phyloP scores from a whole-genome alignment of 768 basidiomycete species.

The Termitomyces sp. region DNA sequence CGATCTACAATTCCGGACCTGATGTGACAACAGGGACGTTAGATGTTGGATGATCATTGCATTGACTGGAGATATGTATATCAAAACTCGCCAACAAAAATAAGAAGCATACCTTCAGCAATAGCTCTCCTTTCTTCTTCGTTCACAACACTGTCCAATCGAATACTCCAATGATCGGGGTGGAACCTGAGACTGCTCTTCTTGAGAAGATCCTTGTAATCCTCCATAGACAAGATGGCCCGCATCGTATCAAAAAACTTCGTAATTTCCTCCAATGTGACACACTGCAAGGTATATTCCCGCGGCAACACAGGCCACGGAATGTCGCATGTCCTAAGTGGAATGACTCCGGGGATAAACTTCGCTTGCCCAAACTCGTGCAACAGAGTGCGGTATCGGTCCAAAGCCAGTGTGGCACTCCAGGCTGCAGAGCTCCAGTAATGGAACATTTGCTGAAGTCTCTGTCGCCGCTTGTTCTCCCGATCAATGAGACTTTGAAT shows the following conservation, averaged over 20 bases:
- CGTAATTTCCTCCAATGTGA: conserved; percentile 70
- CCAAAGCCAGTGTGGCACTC: conserved; percentile 62
- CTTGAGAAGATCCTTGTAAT: conserved; percentile 62
- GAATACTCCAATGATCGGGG: conserved; percentile 72
- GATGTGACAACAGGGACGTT: conserved; percentile 24
- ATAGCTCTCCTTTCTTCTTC: conserved; percentile 52
- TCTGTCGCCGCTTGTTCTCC: conserved; percentile 31
- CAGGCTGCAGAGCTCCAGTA: conserved; percentile 59
- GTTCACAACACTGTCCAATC: conserved; percentile 54
- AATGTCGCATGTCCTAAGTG: conserved; percentile 55
- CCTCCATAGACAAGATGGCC: conserved; percentile 48
- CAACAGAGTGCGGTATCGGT: conserved; percentile 56
- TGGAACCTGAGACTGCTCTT: conserved; percentile 73
- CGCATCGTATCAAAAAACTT: conserved; percentile 58
- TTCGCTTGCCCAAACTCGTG: conserved; percentile 60
- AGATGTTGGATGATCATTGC: conserved; percentile 72
- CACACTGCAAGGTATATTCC: conserved; percentile 52
- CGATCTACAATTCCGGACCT: background rate
- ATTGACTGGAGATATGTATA: background rate
- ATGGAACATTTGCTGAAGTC: conserved; percentile 38
- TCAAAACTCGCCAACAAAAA: background rate
- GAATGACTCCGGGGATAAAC: conserved; percentile 44
- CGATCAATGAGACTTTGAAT: conserved; percentile 21
- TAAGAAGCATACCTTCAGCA: conserved; percentile 50
- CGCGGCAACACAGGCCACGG: conserved; percentile 75